Conservation (phyloP, 2,329 filamentous ascomycete genomes). For the Acarospora socialis region DNA sequence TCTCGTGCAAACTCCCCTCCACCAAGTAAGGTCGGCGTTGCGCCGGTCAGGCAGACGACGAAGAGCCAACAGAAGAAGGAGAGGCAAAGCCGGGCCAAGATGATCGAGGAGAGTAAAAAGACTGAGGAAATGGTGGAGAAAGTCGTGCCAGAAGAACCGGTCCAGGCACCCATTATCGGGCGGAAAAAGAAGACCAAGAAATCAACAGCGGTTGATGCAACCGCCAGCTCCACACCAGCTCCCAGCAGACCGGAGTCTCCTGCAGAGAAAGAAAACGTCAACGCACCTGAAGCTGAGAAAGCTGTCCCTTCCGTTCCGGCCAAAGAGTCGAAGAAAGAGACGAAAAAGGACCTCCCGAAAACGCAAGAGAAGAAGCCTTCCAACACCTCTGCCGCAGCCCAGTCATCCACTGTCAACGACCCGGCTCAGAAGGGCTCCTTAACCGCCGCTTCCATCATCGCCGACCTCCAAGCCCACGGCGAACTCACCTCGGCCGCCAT, state of each 20-base stretch:
- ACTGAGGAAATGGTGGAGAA: constrained; percentile 23
- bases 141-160: constrained; percentile 32
- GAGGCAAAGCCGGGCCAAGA: constrained; percentile 34
- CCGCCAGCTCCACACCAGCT: constrained; percentile 18
- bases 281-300: constrained; percentile 2
- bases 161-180: constrained; percentile 47
- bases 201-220: constrained; percentile 11
- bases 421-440: constrained; percentile 5
- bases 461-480: constrained; percentile 6
- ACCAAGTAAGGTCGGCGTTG: constrained; percentile 41
- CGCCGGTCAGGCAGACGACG: constrained; percentile 43
- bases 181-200: constrained; percentile 47
- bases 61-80: constrained; percentile 51
- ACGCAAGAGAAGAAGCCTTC: constrained; percentile 4
- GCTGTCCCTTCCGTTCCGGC: constrained; percentile 4
- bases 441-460: constrained; percentile 8
- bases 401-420: constrained; percentile 4
- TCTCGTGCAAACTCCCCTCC: constrained; percentile 47
- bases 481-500: constrained; percentile 5
- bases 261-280: constrained; percentile 5
- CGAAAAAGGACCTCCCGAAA: constrained; percentile 4
- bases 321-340: constrained; percentile 1
- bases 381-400: constrained; percentile 5
- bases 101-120: constrained; percentile 28
- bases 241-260: constrained; percentile 14